phyloP scores from a whole-genome alignment of 2,329 filamentous ascomycete genomes.

The Epichloe sylvatica region DNA sequence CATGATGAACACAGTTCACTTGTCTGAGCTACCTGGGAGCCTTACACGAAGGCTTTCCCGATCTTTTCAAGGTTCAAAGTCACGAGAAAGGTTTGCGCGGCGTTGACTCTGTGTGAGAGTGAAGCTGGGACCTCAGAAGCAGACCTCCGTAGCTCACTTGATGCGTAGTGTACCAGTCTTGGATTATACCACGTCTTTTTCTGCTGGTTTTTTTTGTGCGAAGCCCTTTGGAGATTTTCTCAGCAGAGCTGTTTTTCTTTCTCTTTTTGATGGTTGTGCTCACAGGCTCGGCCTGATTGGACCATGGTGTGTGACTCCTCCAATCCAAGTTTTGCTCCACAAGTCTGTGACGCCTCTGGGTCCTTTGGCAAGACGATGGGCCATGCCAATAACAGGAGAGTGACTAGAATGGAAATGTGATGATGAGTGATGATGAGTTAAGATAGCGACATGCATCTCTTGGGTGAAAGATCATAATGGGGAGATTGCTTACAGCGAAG shows the following conservation, averaged over 20 bases:
- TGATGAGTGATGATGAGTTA: conserved; percentile 4
- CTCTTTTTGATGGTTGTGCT: neutral
- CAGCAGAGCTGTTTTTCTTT: neutral
- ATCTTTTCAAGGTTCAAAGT: neutral
- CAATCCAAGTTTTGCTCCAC: conserved; percentile 4
- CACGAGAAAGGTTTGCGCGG: neutral
- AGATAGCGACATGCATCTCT: neutral
- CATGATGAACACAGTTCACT: conserved; percentile 42
- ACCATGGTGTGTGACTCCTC: conserved; percentile 6
- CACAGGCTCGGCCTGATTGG: conserved; percentile 4
- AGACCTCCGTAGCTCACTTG: neutral
- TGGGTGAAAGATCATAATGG: neutral
- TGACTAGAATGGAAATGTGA: neutral
- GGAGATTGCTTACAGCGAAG: conserved; percentile 4
- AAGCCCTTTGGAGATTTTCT: neutral
- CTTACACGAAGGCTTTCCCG: neutral
- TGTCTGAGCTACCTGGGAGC: neutral
- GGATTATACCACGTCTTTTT: neutral
- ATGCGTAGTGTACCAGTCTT: neutral
- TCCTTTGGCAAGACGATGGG: neutral
- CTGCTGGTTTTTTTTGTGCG: neutral
- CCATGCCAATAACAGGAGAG: neutral
- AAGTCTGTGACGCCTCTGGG: conserved; percentile 1
- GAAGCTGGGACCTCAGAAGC: neutral
- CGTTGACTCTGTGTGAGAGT: neutral